Percentiles rank a stretch among this genome's conserved stretches.
Evolutionary conservation across 371 early-diverging fungal species (phyloP).

Genomic region (Caulochytrium protostelioides): DNA sequence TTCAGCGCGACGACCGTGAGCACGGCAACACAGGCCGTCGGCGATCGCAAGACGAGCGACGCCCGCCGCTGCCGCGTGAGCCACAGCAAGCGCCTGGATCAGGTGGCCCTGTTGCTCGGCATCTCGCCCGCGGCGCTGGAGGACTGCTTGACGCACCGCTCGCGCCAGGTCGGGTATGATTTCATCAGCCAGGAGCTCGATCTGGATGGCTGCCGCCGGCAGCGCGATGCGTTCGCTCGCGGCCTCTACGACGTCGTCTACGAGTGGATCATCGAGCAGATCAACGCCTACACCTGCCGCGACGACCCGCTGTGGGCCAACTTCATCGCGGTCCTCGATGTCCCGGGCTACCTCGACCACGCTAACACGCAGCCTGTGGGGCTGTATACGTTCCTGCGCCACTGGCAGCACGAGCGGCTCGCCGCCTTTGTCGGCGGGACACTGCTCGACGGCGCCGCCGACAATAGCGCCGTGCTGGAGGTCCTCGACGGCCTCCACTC

Average conservation of each 20-base stretch:
- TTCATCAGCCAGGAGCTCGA: slow-evolving; percentile 54
- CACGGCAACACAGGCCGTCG: slow-evolving; percentile 41
- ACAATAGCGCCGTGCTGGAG: too few species aligned
- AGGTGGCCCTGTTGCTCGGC: slow-evolving; percentile 52
- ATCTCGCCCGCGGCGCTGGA: slow-evolving; percentile 41
- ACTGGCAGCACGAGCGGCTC: too few species aligned
- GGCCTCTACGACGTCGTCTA: slow-evolving; percentile 48
- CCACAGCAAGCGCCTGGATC: slow-evolving; percentile 44
- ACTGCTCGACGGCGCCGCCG: too few species aligned
- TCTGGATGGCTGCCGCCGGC: slow-evolving; percentile 32
- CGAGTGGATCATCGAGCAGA: slow-evolving; percentile 53
- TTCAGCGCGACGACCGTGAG: slow-evolving; percentile 44
- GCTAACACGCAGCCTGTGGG: too few species aligned
- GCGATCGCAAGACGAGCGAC: too few species aligned
- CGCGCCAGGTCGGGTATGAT: slow-evolving; percentile 27
- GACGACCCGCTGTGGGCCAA: slow-evolving; percentile 29
- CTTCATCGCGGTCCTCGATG: slow-evolving; percentile 48
- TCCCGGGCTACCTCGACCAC: slow-evolving; percentile 28
- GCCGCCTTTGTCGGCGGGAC: too few species aligned
- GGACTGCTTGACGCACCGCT: slow-evolving; percentile 3
- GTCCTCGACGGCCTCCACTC: too few species aligned
- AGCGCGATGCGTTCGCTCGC: slow-evolving; percentile 46
- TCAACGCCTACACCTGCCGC: slow-evolving; percentile 38
- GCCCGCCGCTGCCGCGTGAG: too few species aligned
- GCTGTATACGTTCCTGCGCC: too few species aligned